These are phyloP conservation scores for Pythium brachiatum DNA, from an alignment of 352 stramenopile genomes.

Conservation along the genomic window DNA sequence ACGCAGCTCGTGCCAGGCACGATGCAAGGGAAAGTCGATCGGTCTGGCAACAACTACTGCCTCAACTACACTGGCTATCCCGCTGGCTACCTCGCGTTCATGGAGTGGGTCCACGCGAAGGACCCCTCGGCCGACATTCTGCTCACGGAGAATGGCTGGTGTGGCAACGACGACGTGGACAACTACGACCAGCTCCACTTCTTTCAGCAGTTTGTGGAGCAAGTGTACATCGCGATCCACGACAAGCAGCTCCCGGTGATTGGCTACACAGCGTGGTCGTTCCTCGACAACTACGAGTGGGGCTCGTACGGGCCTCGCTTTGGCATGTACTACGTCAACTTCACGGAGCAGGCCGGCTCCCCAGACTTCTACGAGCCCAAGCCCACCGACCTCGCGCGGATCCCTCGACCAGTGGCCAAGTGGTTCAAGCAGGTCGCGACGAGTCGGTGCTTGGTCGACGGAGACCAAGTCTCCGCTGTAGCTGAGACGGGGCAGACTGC, in stretches of 20 bases:
- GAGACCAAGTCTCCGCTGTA: not conserved
- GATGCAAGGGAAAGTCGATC: slow-evolving; percentile 39
- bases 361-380: slow-evolving; percentile 30
- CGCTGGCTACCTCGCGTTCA: slow-evolving; percentile 41
- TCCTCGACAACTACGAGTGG: slow-evolving; percentile 95
- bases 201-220: slow-evolving; percentile 45
- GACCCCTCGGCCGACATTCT: slow-evolving; percentile 45
- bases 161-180: slow-evolving; percentile 47
- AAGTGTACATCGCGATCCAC: slow-evolving; percentile 51
- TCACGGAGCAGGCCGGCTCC: slow-evolving; percentile 26
- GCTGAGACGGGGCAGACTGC: not conserved
- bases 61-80: slow-evolving; percentile 48
- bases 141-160: slow-evolving; percentile 65
- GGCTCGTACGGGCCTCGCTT: slow-evolving; percentile 60
- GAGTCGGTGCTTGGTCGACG: not conserved
- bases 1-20: slow-evolving; percentile 56
- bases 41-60: slow-evolving; percentile 33
- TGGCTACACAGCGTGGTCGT: slow-evolving; percentile 91
- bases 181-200: slow-evolving; percentile 63
- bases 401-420: slow-evolving; percentile 41
- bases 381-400: slow-evolving; percentile 30
- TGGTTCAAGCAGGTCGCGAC: slow-evolving; percentile 52
- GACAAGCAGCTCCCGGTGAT: slow-evolving; percentile 64
- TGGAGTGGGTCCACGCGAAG: slow-evolving; percentile 43
- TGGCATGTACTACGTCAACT: slow-evolving; percentile 60